These are phyloP conservation scores for Dalbergia cochinchinensis DNA, from an alignment of 306 rosid species.

Conservation along the genomic window DNA sequence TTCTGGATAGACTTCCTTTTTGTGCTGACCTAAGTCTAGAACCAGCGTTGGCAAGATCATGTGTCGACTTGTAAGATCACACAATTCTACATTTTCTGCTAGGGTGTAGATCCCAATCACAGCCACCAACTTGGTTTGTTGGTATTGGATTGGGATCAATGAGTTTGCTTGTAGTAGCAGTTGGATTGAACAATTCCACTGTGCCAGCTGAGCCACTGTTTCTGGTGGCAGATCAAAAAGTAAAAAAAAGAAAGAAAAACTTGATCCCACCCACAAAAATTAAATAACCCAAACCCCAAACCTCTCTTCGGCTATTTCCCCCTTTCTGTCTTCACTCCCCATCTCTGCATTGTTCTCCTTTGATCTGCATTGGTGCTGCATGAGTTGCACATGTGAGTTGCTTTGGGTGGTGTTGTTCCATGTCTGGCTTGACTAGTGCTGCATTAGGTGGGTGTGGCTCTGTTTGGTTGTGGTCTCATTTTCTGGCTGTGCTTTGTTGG, in stretches of 20 bases:
- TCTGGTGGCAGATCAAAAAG: neutral
- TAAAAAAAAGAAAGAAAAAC: too few species aligned
- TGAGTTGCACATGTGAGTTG: neutral
- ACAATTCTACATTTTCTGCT: neutral
- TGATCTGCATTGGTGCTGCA: neutral
- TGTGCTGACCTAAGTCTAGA: neutral
- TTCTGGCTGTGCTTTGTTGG: neutral
- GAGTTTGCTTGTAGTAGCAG: neutral
- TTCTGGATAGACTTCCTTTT: neutral
- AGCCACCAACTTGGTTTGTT: neutral
- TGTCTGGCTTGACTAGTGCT: neutral
- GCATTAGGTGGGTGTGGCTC: neutral
- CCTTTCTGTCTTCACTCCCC: neutral
- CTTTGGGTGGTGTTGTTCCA: neutral
- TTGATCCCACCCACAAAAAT: neutral
- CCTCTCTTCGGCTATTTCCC: neutral
- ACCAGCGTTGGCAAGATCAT: neutral
- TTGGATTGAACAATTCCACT: neutral
- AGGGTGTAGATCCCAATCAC: neutral
- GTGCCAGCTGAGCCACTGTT: neutral
- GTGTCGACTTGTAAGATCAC: neutral
- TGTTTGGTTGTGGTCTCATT: neutral
- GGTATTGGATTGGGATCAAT: neutral
- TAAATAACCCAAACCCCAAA: neutral
- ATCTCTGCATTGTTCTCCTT: neutral